Percentiles rank a stretch among this genome's conserved stretches.
Conservation (phyloP, 2,329 filamentous ascomycete species). For the Pseudogymnoascus pannorum region DNA sequence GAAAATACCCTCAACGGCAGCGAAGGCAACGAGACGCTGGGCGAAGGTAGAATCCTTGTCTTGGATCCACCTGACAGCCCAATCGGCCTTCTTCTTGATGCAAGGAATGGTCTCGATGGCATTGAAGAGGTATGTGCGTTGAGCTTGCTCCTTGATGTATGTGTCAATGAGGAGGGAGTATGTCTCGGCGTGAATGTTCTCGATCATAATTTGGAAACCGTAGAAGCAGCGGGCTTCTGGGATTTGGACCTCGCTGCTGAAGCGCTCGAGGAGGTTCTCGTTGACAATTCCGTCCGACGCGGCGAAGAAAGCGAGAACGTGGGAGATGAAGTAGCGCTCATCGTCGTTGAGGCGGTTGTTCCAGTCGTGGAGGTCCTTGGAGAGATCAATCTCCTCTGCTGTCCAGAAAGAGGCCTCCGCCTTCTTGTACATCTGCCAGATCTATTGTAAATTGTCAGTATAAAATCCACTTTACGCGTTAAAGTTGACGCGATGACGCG, state of each 20-base stretch:
- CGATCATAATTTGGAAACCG: slow-evolving; percentile 99
- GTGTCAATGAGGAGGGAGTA: slow-evolving; percentile 99
- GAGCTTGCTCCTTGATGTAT: slow-evolving; percentile 96
- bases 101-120: slow-evolving; percentile 98
- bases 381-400: slow-evolving; percentile 97
- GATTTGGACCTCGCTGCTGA: slow-evolving; percentile 93
- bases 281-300: slow-evolving; percentile 99
- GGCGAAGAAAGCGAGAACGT: slow-evolving; percentile 98
- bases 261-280: slow-evolving; percentile 97
- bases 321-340: slow-evolving; percentile 96
- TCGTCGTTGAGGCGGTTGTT: slow-evolving; percentile 96
- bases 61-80: slow-evolving; percentile 90
- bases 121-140: slow-evolving; percentile 92
- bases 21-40: slow-evolving; percentile 91
- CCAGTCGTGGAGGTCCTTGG: slow-evolving; percentile 98
- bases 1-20: slow-evolving; percentile 98
- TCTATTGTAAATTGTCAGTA: slow-evolving; percentile 48
- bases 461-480: slow-evolving; percentile 59
- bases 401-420: slow-evolving; percentile 99
- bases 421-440: slow-evolving; percentile 99
- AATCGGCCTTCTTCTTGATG: slow-evolving; percentile 98
- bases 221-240: slow-evolving; percentile 99
- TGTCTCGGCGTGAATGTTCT: slow-evolving; percentile 99
- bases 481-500: slow-evolving; percentile 32
- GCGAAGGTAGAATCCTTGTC: slow-evolving; percentile 93